phyloP scores from a whole-genome alignment of 2,329 filamentous ascomycete species.

The Albophoma yamanashiensis region DNA sequence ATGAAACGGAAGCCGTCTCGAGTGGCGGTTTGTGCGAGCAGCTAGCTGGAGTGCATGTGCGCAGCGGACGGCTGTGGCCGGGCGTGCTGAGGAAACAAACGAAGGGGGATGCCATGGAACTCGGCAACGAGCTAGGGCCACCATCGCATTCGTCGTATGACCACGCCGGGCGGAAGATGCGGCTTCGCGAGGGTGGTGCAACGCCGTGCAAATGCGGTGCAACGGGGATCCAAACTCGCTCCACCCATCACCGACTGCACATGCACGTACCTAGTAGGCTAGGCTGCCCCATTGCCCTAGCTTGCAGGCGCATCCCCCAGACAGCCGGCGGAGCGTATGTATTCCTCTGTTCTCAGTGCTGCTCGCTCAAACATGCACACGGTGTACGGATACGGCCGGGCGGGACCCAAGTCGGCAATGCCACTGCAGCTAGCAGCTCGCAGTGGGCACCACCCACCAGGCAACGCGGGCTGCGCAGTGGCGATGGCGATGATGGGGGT shows the following conservation, averaged over 20 bases:
- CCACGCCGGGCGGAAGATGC: not conserved
- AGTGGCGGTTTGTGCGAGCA: not conserved
- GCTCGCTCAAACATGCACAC: too few relatives aligned
- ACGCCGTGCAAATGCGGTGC: not conserved
- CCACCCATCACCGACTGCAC: not conserved
- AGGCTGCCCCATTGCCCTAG: too few relatives aligned
- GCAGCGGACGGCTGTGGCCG: not conserved
- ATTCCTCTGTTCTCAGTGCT: too few relatives aligned
- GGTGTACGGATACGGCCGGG: not conserved
- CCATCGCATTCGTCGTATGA: not conserved
- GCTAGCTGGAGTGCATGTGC: too few relatives aligned
- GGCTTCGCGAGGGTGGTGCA: not conserved
- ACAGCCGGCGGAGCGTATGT: too few relatives aligned
- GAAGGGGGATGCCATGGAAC: not conserved
- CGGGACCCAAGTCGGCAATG: not conserved
- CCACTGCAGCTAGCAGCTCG: not conserved
- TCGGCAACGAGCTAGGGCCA: not conserved
- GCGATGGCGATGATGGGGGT: too few relatives aligned
- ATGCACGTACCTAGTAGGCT: too few relatives aligned
- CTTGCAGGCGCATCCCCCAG: too few relatives aligned
- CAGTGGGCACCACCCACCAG: too few relatives aligned
- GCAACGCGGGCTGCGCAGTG: too few relatives aligned
- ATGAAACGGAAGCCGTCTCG: not conserved
- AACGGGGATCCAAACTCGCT: not conserved
- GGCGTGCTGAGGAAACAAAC: not conserved